These are phyloP conservation scores for Trichoderma arundinaceum DNA, from an alignment of 2,329 filamentous ascomycete genomes.

Conservation along the genomic window DNA sequence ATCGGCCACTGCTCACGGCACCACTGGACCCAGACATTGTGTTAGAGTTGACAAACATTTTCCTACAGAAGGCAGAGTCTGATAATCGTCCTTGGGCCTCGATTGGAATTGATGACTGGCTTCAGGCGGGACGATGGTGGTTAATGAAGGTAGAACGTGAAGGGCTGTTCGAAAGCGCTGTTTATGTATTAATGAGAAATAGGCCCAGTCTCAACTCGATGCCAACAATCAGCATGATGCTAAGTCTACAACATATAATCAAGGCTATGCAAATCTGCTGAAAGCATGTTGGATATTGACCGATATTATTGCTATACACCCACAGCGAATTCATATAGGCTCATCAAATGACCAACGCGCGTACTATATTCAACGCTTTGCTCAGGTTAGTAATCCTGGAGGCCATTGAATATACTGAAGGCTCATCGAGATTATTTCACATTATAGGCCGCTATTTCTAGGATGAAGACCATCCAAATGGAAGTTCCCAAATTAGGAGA, in stretches of 20 bases:
- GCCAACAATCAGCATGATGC: accelerated
- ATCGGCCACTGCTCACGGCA: neutral
- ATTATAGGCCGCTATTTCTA: neutral
- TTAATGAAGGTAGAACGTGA: neutral
- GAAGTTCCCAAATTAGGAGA: neutral
- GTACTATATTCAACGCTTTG: neutral
- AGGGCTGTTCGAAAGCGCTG: accelerated
- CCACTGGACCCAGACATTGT: neutral
- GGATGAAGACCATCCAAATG: accelerated
- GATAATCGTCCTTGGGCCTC: neutral
- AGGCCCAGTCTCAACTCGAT: neutral
- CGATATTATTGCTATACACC: neutral
- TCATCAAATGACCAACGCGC: neutral
- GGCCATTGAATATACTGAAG: too few species aligned
- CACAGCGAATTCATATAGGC: neutral
- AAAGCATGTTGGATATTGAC: slow-evolving; percentile 15
- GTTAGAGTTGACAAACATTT: neutral
- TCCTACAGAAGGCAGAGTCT: neutral
- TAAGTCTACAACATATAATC: neutral
- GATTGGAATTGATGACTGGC: neutral
- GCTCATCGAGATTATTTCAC: neutral
- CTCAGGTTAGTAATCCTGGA: neutral
- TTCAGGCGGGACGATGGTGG: neutral
- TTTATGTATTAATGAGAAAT: neutral
- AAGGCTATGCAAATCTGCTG: neutral